phyloP scores from a whole-genome alignment of 805 yeast species.

The Starmerella bombicola region DNA sequence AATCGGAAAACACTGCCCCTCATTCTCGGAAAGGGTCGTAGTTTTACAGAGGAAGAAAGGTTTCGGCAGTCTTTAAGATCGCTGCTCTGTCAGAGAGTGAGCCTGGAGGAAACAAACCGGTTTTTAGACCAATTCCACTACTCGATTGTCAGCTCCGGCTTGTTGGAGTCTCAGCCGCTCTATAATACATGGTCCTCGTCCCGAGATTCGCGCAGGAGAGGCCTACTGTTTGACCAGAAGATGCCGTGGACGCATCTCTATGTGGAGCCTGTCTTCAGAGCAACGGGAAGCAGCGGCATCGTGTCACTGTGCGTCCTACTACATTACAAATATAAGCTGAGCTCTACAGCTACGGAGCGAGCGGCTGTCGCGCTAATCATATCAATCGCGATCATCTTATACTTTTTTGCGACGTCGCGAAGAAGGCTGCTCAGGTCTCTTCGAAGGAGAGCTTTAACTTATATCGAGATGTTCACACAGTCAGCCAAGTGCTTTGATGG shows the following conservation, averaged over 20 bases:
- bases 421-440: constrained; percentile 26
- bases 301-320: constrained; percentile 28
- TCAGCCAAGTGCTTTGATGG: constrained; percentile 24
- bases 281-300: constrained; percentile 30
- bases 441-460: constrained; percentile 24
- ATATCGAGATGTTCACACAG: constrained; percentile 21
- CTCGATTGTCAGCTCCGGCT: constrained; percentile 37
- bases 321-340: constrained; percentile 20
- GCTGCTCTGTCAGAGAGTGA: constrained; percentile 22
- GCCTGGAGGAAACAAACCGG: constrained; percentile 24
- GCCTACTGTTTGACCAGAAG: constrained; percentile 15
- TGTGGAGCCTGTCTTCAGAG: constrained; percentile 21
- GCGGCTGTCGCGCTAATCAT: constrained; percentile 21
- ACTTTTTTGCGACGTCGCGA: constrained; percentile 27
- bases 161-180: constrained; percentile 33
- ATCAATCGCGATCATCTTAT: constrained; percentile 24
- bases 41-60: constrained; percentile 11
- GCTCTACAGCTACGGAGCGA: constrained; percentile 6
- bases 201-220: constrained; percentile 15
- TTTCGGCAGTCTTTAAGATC: constrained; percentile 21
- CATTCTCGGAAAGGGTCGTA: constrained; percentile 2
- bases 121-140: constrained; percentile 44
- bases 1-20: constrained; percentile 9
- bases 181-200: constrained; percentile 20
- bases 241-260: constrained; percentile 16